phyloP scores from a whole-genome alignment of 2,329 filamentous ascomycete genomes.

The Keithomyces neogunnii region DNA sequence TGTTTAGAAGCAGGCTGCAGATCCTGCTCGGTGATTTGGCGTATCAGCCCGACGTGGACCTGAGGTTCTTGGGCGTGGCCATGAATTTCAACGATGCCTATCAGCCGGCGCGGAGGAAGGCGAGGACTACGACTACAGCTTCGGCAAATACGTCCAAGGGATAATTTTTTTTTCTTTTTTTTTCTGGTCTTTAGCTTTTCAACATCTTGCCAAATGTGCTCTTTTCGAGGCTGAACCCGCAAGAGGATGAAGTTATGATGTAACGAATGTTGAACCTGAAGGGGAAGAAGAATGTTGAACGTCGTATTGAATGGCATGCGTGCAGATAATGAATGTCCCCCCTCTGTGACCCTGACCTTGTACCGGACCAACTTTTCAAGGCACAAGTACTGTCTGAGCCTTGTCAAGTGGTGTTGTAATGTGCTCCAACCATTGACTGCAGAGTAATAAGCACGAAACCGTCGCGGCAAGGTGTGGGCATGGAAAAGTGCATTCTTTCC shows the following conservation, averaged over 20 bases:
- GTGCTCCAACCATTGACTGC: too few relatives aligned
- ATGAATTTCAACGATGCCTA: conserved; percentile 99
- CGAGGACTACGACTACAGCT: conserved; percentile 25
- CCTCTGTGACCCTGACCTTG: too few relatives aligned
- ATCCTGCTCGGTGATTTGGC: conserved; percentile 81
- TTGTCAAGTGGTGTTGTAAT: too few relatives aligned
- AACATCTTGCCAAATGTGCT: too few relatives aligned
- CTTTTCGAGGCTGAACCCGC: not conserved
- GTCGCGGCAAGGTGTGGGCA: too few relatives aligned
- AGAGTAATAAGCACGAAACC: too few relatives aligned
- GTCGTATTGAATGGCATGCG: not conserved
- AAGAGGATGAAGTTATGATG: not conserved
- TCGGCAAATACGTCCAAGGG: conserved; percentile 18
- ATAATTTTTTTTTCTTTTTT: conserved; percentile 9
- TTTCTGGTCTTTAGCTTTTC: too few relatives aligned
- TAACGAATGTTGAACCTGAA: not conserved
- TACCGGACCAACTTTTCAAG: too few relatives aligned
- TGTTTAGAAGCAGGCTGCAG: conserved; percentile 72
- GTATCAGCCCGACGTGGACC: conserved; percentile 89
- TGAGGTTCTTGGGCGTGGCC: conserved; percentile 89
- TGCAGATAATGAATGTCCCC: too few relatives aligned
- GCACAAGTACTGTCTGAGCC: too few relatives aligned
- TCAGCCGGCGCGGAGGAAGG: conserved; percentile 61
- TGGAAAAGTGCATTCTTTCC: too few relatives aligned
- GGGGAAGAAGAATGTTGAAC: not conserved